Conservation (phyloP, 768 basidiomycete genomes). For the Cyclocybe cylindracea region DNA sequence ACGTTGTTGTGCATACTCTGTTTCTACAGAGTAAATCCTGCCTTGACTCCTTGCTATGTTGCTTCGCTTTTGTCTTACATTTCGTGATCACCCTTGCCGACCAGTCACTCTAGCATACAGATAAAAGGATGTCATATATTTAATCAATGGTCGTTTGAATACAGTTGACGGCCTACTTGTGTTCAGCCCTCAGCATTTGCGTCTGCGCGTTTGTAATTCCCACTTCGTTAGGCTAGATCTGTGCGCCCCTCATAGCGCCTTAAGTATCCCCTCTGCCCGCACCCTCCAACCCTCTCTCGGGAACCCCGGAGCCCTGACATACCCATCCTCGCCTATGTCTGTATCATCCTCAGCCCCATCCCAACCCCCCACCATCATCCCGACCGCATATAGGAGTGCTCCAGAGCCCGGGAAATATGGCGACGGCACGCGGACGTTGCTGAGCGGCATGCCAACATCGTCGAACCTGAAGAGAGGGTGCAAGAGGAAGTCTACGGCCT, state of each 20-base stretch:
- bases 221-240: too few relatives aligned
- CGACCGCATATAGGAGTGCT: conserved; percentile 48
- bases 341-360: conserved; percentile 30
- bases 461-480: conserved; percentile 58
- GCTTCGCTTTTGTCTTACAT: too few relatives aligned
- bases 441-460: conserved; percentile 61
- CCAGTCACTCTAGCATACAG: too few relatives aligned
- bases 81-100: too few relatives aligned
- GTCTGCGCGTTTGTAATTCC: too few relatives aligned
- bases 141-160: too few relatives aligned
- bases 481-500: conserved; percentile 57
- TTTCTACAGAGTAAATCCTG: too few relatives aligned
- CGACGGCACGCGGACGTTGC: conserved; percentile 53
- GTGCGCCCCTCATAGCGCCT: conserved; percentile 3
- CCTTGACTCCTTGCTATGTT: too few relatives aligned
- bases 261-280: conserved; percentile 20
- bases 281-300: conserved; percentile 31
- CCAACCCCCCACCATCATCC: conserved; percentile 64
- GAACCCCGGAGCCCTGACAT: conserved; percentile 23
- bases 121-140: too few relatives aligned
- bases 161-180: too few relatives aligned
- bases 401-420: conserved; percentile 64
- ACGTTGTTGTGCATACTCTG: too few relatives aligned
- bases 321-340: neutral
- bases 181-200: too few relatives aligned